Evolutionary conservation across 495 filamentous ascomycete genomes (phyloP), one percentile per base, ranked within the genome.

Genomic region (Aspergillus incahuasiensis): DNA sequence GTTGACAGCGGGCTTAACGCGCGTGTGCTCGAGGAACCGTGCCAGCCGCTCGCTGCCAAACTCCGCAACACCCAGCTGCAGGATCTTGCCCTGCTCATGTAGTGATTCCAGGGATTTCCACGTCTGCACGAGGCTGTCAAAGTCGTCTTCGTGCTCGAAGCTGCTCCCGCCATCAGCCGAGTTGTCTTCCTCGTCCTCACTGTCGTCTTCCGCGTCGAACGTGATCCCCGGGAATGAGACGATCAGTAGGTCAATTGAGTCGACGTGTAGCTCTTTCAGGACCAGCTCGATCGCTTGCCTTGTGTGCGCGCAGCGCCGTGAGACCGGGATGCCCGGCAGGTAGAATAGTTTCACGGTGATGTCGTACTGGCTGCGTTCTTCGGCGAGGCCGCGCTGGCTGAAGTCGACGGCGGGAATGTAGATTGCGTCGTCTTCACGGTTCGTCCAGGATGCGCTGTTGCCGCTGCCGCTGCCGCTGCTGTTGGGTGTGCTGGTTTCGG

Each of bases 271-370:
- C 59, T 94, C 88, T 65, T 84, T 86, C 60, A 86, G 75, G 21
- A 97, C 91, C 6, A 92, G 69, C 57, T 83, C 78, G 62, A 95
- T 79, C 1, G 92, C 92, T 63, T 94, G 87, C 38, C 77, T 67
- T 15, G 87, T 87, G 68, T 95, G 84, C 52, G 74, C 72, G 56
- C 75, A 76, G 54, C 91, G 80, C 50, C 82, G 71, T 22, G 74
- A 74, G 0, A 81, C 74, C 11, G 84, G 77, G 16, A 88, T 82
- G 24, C 79, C 80, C 3, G 90, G 89, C 16, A 96, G 79, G 68
- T 92, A 95, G 80, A 97, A 97, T 19, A 97, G 73, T 67, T 97
- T 97, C 40, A 90, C 84, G 0, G 92, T 97, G 66, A 96, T 95
- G 70, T 95, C 89, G 75, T 97, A 96, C 59, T 89, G 83, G 52